phyloP scores from a whole-genome alignment of 208 protist genomes.

The Lotmaria passim region DNA sequence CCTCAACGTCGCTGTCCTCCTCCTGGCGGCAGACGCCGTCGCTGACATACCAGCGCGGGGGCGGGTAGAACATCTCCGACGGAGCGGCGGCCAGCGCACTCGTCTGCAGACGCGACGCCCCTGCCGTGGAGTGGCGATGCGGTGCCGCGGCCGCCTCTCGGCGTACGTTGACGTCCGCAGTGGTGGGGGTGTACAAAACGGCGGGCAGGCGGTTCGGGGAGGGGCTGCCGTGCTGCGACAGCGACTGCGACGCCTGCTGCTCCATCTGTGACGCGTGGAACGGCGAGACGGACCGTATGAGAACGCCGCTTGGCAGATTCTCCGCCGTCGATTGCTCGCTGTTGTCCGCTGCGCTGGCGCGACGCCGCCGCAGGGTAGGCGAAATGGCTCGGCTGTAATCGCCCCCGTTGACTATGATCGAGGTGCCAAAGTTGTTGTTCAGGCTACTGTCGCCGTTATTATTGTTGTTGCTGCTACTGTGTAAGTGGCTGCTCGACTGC shows the following conservation, averaged over 20 bases:
- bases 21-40: slow-evolving; percentile 19
- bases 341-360: slow-evolving; percentile 5
- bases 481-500: not conserved
- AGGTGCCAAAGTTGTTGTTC: not conserved
- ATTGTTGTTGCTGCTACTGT: not conserved
- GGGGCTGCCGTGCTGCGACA: not conserved
- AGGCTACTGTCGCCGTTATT: too few species aligned
- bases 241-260: not conserved
- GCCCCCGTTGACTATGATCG: not conserved
- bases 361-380: slow-evolving; percentile 5
- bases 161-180: not conserved
- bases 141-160: not conserved
- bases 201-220: not conserved
- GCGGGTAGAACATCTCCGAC: slow-evolving; percentile 24
- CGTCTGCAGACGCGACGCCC: not conserved
- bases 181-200: not conserved
- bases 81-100: not conserved
- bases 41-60: slow-evolving; percentile 7
- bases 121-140: not conserved
- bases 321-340: not conserved
- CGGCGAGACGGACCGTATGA: not conserved
- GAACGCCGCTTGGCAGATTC: not conserved
- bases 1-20: slow-evolving; percentile 61
- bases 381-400: not conserved
- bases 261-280: not conserved